Base-by-base conservation (phyloP, 1,284 basidiomycete genomes). In the Volvariella surrecta region DNA sequence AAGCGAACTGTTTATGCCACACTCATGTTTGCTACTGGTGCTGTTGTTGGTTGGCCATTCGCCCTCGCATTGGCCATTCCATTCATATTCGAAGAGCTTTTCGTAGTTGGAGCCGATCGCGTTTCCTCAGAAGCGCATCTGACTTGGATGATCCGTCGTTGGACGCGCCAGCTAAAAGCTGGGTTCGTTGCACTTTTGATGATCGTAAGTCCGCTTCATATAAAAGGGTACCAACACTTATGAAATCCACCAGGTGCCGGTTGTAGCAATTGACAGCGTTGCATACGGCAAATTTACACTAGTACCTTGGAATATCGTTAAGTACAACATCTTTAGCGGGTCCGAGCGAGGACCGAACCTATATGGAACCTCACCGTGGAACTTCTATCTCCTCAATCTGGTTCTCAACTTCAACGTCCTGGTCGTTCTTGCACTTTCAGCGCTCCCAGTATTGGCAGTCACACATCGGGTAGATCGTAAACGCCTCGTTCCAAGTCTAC, bases 11-110 rank as follows among this genome's bases (percentile, higher is more conserved):
- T 81, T 11, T 60, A 70, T 13, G 77, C 88, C 0, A 88, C 86
- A 0, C 48, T 87, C 20, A 66, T 73, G 32, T 90, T 94, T 57
- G 90, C 89, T 1, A 59, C 82, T 2, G 94, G 91, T 2, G 90
- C 84, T 2, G 78, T 99, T 39, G 73, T 95, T 28, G 96, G 95
- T 13, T 99, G 96, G 96, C 96, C 96, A 1, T 99, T 98, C 59
- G 76, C 89, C 8, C 72, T 93, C 2, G 80, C 89, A 0, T 70
- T 98, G 3, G 79, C 89, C 0, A 60, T 95, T 10, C 96, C 96
- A 0, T 96, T 95, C 54, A 80, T 96, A 2, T 58, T 91, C 45
- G 96, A 99, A 59, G 91, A 98, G 60, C 67, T 98, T 13, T 85
- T 93, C 56, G 56, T 96, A 10, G 74, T 70, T 39, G 84, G 86